These are phyloP conservation scores for Phytophthora syringae DNA, from an alignment of 352 stramenopile genomes.

Conservation along the genomic window DNA sequence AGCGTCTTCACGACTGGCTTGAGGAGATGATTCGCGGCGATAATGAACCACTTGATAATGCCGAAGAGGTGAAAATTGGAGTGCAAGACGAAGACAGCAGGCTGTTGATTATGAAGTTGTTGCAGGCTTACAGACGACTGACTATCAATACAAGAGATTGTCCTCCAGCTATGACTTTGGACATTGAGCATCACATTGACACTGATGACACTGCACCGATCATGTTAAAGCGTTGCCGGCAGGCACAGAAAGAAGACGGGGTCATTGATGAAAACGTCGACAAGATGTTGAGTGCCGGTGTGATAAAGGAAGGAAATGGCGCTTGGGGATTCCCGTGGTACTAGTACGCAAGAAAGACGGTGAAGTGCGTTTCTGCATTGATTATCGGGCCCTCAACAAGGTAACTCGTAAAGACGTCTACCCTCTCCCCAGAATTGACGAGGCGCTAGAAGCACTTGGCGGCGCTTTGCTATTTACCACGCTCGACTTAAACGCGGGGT, in stretches of 20 bases:
- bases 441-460: background rate
- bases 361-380: background rate
- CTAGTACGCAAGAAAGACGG: background rate
- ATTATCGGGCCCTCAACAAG: background rate
- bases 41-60: background rate
- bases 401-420: background rate
- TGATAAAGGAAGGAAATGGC: background rate
- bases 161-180: background rate
- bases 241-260: background rate
- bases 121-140: background rate
- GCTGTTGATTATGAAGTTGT: background rate
- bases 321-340: conserved; percentile 1
- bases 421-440: background rate
- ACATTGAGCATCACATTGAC: conserved; percentile 7
- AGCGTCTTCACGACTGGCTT: background rate
- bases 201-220: background rate
- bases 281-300: background rate
- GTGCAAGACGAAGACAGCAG: background rate
- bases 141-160: background rate
- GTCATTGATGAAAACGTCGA: background rate
- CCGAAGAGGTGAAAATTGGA: background rate
- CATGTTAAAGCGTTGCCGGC: background rate
- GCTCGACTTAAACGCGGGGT: background rate
- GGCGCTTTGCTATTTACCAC: background rate
- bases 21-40: background rate